Percentiles rank a stretch among this genome's conserved stretches.
These are phyloP conservation scores for Tricholoma terreum DNA, from an alignment of 768 basidiomycete genomes.

Conservation along the genomic window DNA sequence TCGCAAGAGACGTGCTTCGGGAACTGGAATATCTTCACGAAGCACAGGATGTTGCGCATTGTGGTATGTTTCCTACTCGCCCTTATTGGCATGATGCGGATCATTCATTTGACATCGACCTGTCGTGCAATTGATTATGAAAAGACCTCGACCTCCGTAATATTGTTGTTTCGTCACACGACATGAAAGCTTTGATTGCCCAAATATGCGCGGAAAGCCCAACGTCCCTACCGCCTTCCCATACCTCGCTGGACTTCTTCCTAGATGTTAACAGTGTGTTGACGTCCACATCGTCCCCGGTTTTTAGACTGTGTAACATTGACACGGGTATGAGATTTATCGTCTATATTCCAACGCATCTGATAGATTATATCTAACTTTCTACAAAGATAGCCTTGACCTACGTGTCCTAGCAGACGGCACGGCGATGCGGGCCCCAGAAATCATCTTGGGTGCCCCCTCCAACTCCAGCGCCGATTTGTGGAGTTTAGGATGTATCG, in stretches of 20 bases:
- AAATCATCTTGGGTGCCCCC: slow-evolving; percentile 20
- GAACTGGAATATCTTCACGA: slow-evolving; percentile 16
- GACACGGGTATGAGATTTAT: slow-evolving; percentile 1
- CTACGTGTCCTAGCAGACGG: neutral
- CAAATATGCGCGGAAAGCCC: slow-evolving; percentile 12
- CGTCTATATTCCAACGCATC: neutral
- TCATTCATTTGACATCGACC: neutral
- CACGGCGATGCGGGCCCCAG: slow-evolving; percentile 20
- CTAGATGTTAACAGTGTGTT: slow-evolving; percentile 10
- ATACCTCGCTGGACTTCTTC: slow-evolving; percentile 3
- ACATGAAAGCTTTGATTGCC: slow-evolving; percentile 16
- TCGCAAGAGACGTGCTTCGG: slow-evolving; percentile 25
- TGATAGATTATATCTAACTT: neutral
- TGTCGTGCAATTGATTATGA: neutral
- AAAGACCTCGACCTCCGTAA: slow-evolving; percentile 18
- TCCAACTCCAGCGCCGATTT: slow-evolving; percentile 20
- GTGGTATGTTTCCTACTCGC: slow-evolving; percentile 11
- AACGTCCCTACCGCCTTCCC: neutral
- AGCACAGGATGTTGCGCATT: slow-evolving; percentile 11
- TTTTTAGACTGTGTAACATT: slow-evolving; percentile 5
- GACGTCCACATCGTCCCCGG: slow-evolving; percentile 5
- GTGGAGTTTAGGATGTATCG: slow-evolving; percentile 28
- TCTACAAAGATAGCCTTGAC: slow-evolving; percentile 3
- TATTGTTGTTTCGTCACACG: slow-evolving; percentile 15
- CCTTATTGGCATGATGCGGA: neutral